phyloP scores from a whole-genome alignment of 371 early-diverging fungal genomes.

The Mortierella sp. region DNA sequence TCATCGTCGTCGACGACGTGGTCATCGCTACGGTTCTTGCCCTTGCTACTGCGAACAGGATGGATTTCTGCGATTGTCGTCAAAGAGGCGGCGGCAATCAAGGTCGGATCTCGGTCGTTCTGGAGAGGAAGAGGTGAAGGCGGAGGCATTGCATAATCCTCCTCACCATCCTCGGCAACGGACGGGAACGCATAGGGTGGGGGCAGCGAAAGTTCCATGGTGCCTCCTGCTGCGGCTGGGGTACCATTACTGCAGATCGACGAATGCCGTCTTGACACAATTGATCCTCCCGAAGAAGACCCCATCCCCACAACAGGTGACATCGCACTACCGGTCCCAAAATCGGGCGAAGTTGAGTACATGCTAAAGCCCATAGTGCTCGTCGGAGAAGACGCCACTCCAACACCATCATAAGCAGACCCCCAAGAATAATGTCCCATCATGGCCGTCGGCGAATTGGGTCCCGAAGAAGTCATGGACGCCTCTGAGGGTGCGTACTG shows the following conservation, averaged over 20 bases:
- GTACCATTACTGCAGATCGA: background rate
- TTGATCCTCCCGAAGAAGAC: background rate
- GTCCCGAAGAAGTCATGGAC: background rate
- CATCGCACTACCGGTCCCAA: no score
- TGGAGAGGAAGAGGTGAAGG: background rate
- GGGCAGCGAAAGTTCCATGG: conserved; percentile 3
- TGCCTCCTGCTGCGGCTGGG: background rate
- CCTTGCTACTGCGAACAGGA: background rate
- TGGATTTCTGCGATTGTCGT: background rate
- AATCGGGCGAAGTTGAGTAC: conserved; percentile 3
- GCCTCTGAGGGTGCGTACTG: conserved; percentile 16
- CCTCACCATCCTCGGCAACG: background rate
- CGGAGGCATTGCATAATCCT: background rate
- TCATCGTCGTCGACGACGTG: background rate
- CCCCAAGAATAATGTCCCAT: conserved; percentile 1
- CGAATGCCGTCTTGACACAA: conserved; percentile 12
- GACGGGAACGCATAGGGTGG: conserved; percentile 21
- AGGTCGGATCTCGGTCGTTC: background rate
- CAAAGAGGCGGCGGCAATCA: background rate
- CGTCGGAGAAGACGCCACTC: background rate
- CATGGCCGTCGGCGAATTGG: background rate
- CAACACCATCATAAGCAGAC: background rate
- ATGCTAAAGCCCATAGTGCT: background rate
- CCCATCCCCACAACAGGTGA: background rate
- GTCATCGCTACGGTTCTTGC: background rate